These are phyloP conservation scores for Buxus sempervirens DNA, from an alignment of 164 flowering plant species.

Conservation along the genomic window DNA sequence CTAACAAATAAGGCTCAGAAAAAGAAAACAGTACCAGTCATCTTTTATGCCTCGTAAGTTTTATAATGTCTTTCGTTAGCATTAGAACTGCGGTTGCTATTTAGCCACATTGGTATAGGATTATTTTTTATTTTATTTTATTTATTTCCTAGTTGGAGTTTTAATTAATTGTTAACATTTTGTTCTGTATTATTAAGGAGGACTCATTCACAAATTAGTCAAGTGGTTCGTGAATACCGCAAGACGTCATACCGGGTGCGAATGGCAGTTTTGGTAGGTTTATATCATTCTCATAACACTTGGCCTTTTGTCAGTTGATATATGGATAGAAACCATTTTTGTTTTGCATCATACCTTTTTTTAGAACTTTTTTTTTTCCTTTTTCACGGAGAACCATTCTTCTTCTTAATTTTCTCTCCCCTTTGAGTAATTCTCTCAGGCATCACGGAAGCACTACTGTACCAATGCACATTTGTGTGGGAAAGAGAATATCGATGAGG, in stretches of 20 bases:
- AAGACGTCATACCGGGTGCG: slow-evolving; percentile 88
- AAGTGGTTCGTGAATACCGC: slow-evolving; percentile 77
- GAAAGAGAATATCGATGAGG: slow-evolving; percentile 73
- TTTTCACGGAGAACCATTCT: not conserved
- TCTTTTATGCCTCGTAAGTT: slow-evolving; percentile 83
- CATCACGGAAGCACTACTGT: slow-evolving; percentile 86
- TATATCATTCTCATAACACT: slow-evolving; percentile 3
- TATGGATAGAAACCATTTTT: too few species aligned
- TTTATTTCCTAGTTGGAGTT: not conserved
- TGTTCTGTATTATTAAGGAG: slow-evolving; percentile 47
- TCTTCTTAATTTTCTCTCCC: not conserved
- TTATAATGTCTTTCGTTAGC: not conserved
- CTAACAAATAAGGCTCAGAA: slow-evolving; percentile 28
- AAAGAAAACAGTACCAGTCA: slow-evolving; percentile 47
- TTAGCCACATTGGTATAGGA: not conserved
- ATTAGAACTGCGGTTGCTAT: not conserved
- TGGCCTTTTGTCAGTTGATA: not conserved
- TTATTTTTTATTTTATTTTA: not conserved
- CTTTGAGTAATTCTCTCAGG: slow-evolving; percentile 37
- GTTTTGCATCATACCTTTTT: too few species aligned
- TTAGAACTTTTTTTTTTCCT: not conserved
- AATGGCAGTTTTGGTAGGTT: slow-evolving; percentile 87
- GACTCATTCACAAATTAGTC: slow-evolving; percentile 90
- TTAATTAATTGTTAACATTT: slow-evolving; percentile 1
- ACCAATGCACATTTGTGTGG: slow-evolving; percentile 54